Evolutionary conservation across 2,329 filamentous ascomycete species (phyloP).

Genomic region (Fusarium protoensiforme): DNA sequence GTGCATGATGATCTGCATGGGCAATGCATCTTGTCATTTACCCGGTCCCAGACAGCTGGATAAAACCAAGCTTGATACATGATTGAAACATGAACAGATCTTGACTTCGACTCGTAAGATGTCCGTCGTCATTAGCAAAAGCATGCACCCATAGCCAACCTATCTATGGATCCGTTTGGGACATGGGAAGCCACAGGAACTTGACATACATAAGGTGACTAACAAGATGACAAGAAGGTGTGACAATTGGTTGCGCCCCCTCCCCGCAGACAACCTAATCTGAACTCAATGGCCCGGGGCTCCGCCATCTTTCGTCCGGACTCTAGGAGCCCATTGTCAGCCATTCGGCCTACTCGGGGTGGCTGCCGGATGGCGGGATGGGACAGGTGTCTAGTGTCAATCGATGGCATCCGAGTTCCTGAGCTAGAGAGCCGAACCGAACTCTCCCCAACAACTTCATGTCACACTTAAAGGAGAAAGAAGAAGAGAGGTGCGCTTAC

Average conservation of each 20-base stretch:
- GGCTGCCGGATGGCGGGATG: slow-evolving; percentile 30
- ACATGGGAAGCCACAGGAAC: background rate
- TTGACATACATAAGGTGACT: background rate
- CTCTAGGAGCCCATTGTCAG: background rate
- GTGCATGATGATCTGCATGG: slow-evolving; percentile 41
- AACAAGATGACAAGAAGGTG: background rate
- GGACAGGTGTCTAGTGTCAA: slow-evolving; percentile 31
- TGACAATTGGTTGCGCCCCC: background rate
- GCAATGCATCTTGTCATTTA: slow-evolving; percentile 11
- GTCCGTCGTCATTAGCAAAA: background rate
- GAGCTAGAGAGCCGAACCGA: background rate
- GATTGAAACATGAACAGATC: background rate
- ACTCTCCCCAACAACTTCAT: background rate
- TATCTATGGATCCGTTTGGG: background rate
- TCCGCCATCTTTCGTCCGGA: slow-evolving; percentile 11
- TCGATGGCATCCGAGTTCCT: slow-evolving; percentile 1
- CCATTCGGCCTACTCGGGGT: slow-evolving; percentile 9
- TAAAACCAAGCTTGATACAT: background rate
- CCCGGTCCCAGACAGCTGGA: background rate
- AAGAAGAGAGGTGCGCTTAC: background rate
- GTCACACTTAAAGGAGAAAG: background rate
- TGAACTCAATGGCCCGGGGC: slow-evolving; percentile 1
- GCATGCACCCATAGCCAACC: background rate
- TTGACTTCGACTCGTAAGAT: background rate
- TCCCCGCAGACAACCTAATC: background rate